Evolutionary conservation across 306 rosid genomes (phyloP), one percentile per base, ranked within the genome.

Genomic region (Malus sieversii): DNA sequence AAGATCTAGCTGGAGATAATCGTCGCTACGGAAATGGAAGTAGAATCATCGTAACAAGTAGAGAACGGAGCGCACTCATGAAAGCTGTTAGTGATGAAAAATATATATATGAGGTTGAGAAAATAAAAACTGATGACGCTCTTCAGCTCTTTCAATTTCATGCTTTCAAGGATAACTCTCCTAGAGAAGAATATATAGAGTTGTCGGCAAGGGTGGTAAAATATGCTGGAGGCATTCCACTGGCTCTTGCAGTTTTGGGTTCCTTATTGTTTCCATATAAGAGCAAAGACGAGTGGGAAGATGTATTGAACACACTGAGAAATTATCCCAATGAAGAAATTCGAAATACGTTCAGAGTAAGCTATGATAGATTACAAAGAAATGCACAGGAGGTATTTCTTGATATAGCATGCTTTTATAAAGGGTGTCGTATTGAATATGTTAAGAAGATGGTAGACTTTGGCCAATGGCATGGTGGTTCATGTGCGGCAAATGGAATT

Each of bases 361-460:
- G 65, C 27, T 60, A 60, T 2, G 18, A 60, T 25, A 32, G 33
- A 60, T 60, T 60, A 5, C 3, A 0, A 25, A 3, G 27, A 5
- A 1, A 12, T 12, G 65, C 1, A 30, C 22, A 60, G 19, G 33
- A 12, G 33, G 4, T 60, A 60, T 60, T 60, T 25, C 65, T 60
- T 25, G 33, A 60, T 12, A 60, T 60, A 60, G 65, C 65, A 2
- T 25, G 65, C 13, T 60, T 60, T 13, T 1, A 60, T 5, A 27
- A 25, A 60, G 65, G 18, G 32, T 0, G 0, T 0, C 5, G 0
- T 0, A 35, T 35, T 35, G 40, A 6, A 0, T 0, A 8, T 12
- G 30, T 60, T 0, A 1, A 25, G 5, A 0, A 0, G 4, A 12
- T 13, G 3, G 5, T 2, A 60, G 20, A 25, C 2, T 25, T 27